Conservation (phyloP, 257 asterid genomes). For the Solanum ahanhuiri region DNA sequence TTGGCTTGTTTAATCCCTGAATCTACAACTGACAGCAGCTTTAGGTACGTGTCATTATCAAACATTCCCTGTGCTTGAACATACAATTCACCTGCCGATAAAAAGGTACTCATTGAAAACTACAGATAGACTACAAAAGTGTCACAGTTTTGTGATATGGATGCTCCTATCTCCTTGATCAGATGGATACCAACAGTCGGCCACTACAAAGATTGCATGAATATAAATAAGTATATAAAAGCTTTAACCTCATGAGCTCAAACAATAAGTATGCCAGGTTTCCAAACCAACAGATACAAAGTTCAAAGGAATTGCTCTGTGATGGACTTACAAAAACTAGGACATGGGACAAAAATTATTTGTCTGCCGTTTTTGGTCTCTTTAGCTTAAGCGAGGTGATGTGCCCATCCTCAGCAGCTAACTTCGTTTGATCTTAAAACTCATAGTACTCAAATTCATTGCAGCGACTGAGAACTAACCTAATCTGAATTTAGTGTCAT, state of each 20-base stretch:
- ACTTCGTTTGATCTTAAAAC: neutral
- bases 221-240: neutral
- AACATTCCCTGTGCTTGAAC: constrained; percentile 79
- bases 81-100: constrained; percentile 79
- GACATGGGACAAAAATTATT: neutral
- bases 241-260: neutral
- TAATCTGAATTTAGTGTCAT: neutral
- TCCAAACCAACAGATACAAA: neutral
- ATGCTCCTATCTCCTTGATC: neutral
- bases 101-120: neutral
- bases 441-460: neutral
- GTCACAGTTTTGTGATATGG: neutral
- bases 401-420: neutral
- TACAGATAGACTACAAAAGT: neutral
- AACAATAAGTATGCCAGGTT: neutral
- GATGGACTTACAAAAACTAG: neutral
- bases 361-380: neutral
- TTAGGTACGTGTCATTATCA: constrained; percentile 51
- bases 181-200: neutral
- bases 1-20: constrained; percentile 58
- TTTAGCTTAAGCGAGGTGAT: neutral
- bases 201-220: neutral
- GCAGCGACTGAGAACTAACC: neutral
- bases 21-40: constrained; percentile 61
- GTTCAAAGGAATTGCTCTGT: neutral